Conservation (phyloP, 768 basidiomycete genomes). For the Mycena leptocephala region DNA sequence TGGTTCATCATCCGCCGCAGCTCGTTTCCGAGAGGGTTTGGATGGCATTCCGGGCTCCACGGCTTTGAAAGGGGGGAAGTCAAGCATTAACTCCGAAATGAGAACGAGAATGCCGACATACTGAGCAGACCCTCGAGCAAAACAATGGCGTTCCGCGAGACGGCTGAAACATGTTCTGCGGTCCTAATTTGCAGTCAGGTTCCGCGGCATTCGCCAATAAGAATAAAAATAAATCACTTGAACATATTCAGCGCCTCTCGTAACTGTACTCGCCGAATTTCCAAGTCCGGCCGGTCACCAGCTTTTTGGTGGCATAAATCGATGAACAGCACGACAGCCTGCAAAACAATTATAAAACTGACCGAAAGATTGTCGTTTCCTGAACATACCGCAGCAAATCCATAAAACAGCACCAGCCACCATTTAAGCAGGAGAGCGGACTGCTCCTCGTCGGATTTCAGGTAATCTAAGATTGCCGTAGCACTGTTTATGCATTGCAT, state of each 20-base stretch:
- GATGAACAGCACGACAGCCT: constrained; percentile 46
- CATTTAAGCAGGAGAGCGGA: constrained; percentile 41
- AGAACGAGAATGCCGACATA: constrained; percentile 2
- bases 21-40: constrained; percentile 35
- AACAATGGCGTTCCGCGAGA: constrained; percentile 42
- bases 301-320: constrained; percentile 43
- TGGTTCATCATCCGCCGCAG: constrained; percentile 35
- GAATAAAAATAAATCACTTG: constrained; percentile 31
- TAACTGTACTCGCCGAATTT: constrained; percentile 36
- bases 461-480: constrained; percentile 38
- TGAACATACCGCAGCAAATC: constrained; percentile 42
- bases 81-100: neutral
- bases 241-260: constrained; percentile 41
- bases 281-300: constrained; percentile 33
- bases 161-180: constrained; percentile 35
- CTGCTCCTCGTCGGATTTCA: constrained; percentile 39
- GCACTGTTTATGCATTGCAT: constrained; percentile 45
- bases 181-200: constrained; percentile 7
- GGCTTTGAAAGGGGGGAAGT: constrained; percentile 13
- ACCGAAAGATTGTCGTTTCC: no score
- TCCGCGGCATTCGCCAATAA: neutral
- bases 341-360: neutral
- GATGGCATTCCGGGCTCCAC: constrained; percentile 26
- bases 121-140: constrained; percentile 43
- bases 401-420: constrained; percentile 44